These are phyloP conservation scores for Penicillium samsonianum DNA, from an alignment of 495 filamentous ascomycete genomes.

Conservation along the genomic window DNA sequence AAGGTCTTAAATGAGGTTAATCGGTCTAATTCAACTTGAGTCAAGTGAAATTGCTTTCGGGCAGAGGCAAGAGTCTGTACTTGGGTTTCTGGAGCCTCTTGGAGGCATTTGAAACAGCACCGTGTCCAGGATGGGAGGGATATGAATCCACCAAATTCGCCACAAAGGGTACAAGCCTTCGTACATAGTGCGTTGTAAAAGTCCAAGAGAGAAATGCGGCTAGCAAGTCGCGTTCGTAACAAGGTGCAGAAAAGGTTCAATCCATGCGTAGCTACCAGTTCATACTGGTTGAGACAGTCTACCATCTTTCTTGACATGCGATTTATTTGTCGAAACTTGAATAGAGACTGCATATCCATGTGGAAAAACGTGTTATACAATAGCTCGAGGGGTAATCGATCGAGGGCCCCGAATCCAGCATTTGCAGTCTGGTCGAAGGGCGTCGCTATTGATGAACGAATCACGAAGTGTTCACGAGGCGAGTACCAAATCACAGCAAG, in stretches of 20 bases:
- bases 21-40: slow-evolving; percentile 27
- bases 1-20: slow-evolving; percentile 34
- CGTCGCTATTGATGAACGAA: slow-evolving; percentile 31
- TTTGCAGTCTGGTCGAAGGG: slow-evolving; percentile 32
- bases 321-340: slow-evolving; percentile 42
- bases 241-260: slow-evolving; percentile 43
- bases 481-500: slow-evolving; percentile 39
- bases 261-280: slow-evolving; percentile 34
- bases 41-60: slow-evolving; percentile 34
- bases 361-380: slow-evolving; percentile 32
- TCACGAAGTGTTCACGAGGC: slow-evolving; percentile 22
- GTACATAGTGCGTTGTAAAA: slow-evolving; percentile 39
- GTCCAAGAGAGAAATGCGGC: slow-evolving; percentile 32
- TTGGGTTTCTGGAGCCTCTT: slow-evolving; percentile 29
- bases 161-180: slow-evolving; percentile 35
- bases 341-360: slow-evolving; percentile 40
- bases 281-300: slow-evolving; percentile 39
- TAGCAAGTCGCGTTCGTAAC: slow-evolving; percentile 36
- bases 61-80: slow-evolving; percentile 31
- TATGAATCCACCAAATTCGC: slow-evolving; percentile 38
- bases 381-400: slow-evolving; percentile 41
- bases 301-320: slow-evolving; percentile 35
- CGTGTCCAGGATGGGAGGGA: slow-evolving; percentile 37
- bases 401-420: slow-evolving; percentile 32
- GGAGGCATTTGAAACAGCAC: slow-evolving; percentile 40